Evolutionary conservation across 2,329 filamentous ascomycete species (phyloP).

Genomic region (Hansfordia pulvinata): DNA sequence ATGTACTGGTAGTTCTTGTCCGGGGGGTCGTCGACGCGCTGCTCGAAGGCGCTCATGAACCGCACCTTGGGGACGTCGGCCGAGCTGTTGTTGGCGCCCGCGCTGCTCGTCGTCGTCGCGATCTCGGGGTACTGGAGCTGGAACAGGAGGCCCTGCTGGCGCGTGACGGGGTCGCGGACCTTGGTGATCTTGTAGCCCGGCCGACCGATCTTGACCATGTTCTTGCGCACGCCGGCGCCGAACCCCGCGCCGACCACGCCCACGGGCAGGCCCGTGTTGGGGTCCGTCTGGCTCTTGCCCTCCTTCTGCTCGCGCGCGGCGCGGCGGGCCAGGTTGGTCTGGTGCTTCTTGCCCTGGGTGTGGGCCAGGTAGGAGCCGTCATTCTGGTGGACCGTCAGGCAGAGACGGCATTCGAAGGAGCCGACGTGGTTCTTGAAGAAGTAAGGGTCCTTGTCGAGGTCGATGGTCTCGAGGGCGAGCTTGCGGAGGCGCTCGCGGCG

Average conservation of each 20-base stretch:
- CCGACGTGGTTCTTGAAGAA: constrained; percentile 99
- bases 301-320: constrained; percentile 93
- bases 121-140: constrained; percentile 95
- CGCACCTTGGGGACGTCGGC: constrained; percentile 86
- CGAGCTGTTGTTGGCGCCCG: too few species aligned
- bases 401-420: constrained; percentile 93
- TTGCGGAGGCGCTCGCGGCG: constrained; percentile 93
- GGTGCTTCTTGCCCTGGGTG: constrained; percentile 96
- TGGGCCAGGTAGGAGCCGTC: constrained; percentile 98
- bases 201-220: constrained; percentile 86
- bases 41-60: constrained; percentile 96
- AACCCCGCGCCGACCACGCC: constrained; percentile 64
- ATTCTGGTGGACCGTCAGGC: constrained; percentile 95
- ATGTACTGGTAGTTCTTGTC: constrained; percentile 94
- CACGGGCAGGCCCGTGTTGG: constrained; percentile 55
- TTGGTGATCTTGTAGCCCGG: constrained; percentile 98
- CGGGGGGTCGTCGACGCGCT: constrained; percentile 81
- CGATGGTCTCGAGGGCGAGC: constrained; percentile 95
- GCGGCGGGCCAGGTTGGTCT: constrained; percentile 91
- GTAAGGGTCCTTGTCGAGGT: constrained; percentile 98
- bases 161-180: constrained; percentile 73
- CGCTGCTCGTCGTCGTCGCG: too few species aligned
- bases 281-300: constrained; percentile 57
- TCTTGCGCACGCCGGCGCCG: constrained; percentile 52
- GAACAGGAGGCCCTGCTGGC: constrained; percentile 86